Conservation (phyloP, 306 rosid genomes). For the Spatholobus suberectus region DNA sequence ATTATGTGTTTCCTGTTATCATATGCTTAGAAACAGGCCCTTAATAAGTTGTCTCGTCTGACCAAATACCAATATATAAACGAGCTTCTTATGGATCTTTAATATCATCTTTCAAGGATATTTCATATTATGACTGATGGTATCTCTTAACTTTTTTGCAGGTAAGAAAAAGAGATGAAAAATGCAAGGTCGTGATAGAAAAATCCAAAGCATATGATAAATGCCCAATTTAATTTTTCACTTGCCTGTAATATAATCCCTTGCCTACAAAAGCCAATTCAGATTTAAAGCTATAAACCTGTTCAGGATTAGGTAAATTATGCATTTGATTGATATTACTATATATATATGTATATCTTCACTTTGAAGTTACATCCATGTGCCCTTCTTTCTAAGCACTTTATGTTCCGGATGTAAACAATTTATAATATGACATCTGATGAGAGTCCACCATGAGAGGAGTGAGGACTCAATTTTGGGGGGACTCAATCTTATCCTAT, state of each 20-base stretch:
- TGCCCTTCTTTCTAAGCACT: not conserved
- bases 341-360: constrained; percentile 17
- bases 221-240: constrained; percentile 44
- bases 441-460: not conserved
- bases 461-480: not conserved
- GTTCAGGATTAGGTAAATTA: constrained; percentile 19
- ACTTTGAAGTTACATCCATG: constrained; percentile 1
- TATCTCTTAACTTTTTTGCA: constrained; percentile 43
- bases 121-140: constrained; percentile 22
- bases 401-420: constrained; percentile 18
- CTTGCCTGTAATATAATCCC: not conserved
- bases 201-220: constrained; percentile 67
- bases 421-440: not conserved
- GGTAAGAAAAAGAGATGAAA: constrained; percentile 70
- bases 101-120: constrained; percentile 30
- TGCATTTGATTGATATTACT: constrained; percentile 12
- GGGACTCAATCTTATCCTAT: not conserved
- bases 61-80: not conserved
- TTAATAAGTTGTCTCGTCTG: not conserved
- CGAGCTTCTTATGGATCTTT: constrained; percentile 4
- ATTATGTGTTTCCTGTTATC: not conserved
- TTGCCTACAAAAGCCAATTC: not conserved
- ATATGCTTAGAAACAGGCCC: not conserved
- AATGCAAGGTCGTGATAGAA: constrained; percentile 61
- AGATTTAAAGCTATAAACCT: constrained; percentile 8